Evolutionary conservation across 805 yeast species (phyloP).

Genomic region (Huiozyma sinensis): DNA sequence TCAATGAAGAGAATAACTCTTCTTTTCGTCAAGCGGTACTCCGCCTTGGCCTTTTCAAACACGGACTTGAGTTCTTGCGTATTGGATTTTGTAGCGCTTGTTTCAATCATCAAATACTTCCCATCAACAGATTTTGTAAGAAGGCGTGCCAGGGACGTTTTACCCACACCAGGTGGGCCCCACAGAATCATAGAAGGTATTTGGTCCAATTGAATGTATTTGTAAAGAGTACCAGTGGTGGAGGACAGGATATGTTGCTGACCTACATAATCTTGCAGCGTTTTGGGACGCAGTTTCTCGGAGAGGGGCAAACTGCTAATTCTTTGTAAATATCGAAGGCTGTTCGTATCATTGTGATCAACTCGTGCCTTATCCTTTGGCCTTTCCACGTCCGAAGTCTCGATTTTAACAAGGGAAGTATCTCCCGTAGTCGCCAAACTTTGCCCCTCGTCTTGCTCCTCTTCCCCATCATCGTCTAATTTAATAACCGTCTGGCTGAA

Average conservation of each 20-base stretch:
- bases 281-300: conserved; percentile 71
- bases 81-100: conserved; percentile 68
- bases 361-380: neutral
- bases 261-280: conserved; percentile 66
- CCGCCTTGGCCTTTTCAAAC: conserved; percentile 34
- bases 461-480: too few species aligned
- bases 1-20: conserved; percentile 74
- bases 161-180: conserved; percentile 95
- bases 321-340: conserved; percentile 18
- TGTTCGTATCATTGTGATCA: conserved; percentile 5
- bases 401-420: neutral
- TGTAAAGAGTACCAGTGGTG: conserved; percentile 49
- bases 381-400: neutral
- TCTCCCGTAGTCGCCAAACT: too few species aligned
- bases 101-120: conserved; percentile 50
- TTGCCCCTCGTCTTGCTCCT: too few species aligned
- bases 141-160: conserved; percentile 73
- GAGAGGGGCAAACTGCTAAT: conserved; percentile 43
- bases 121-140: conserved; percentile 23
- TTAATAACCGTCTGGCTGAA: neutral
- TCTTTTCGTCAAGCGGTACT: conserved; percentile 33
- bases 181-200: conserved; percentile 81
- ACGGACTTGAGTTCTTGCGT: conserved; percentile 51
- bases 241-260: conserved; percentile 67
- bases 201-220: conserved; percentile 48